Conservation (phyloP, 345 rosid species). For the Eucalyptus urophylla region DNA sequence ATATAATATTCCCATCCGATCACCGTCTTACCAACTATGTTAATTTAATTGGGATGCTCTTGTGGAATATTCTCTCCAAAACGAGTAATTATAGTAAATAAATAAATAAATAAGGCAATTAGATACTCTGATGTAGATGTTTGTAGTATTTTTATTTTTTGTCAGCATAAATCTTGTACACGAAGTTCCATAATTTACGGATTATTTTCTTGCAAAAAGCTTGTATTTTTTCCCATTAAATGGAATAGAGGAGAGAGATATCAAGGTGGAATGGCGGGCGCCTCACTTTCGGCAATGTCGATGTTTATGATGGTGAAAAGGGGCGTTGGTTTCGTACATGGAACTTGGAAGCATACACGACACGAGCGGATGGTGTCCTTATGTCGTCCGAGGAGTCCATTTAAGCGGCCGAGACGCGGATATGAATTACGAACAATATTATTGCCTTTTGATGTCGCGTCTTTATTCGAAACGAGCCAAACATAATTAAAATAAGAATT, state of each 20-base stretch:
- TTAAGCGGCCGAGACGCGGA: background rate
- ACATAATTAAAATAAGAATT: background rate
- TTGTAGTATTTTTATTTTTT: background rate
- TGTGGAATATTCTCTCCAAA: background rate
- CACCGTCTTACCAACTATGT: background rate
- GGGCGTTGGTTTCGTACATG: background rate
- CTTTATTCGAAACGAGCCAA: background rate
- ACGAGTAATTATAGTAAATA: background rate
- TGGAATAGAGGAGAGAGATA: no score
- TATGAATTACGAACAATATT: background rate
- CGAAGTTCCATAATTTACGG: background rate
- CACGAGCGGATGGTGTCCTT: background rate
- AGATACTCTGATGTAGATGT: background rate
- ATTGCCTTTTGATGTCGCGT: fast-evolving
- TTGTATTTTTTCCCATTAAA: background rate
- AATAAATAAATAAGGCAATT: background rate
- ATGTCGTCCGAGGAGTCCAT: background rate
- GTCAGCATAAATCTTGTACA: background rate
- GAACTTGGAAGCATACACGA: background rate
- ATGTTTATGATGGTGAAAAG: background rate
- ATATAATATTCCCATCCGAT: no score
- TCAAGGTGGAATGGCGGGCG: background rate
- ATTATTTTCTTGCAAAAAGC: background rate
- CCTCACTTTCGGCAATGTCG: background rate
- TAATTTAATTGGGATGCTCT: background rate